These are phyloP conservation scores for Achaetomium macrosporum DNA, from an alignment of 2,329 filamentous ascomycete species.

Conservation along the genomic window DNA sequence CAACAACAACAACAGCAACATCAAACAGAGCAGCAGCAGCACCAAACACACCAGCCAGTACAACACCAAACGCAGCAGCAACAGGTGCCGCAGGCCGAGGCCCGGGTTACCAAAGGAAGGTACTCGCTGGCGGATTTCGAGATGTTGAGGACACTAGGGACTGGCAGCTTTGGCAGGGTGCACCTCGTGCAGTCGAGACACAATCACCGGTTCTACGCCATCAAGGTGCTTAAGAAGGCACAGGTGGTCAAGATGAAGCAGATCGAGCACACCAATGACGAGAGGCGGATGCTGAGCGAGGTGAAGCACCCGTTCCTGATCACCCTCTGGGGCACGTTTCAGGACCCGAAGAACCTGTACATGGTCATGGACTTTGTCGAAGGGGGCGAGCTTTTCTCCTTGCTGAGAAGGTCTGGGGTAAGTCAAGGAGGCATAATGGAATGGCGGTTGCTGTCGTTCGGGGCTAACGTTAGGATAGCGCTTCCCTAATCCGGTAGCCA, in stretches of 20 bases:
- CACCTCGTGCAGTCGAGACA: conserved; percentile 97
- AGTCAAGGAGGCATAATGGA: conserved; percentile 24
- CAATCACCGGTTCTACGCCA: conserved; percentile 95
- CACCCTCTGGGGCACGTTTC: conserved; percentile 97
- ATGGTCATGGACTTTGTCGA: conserved; percentile 99
- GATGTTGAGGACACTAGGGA: conserved; percentile 85
- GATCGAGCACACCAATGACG: conserved; percentile 98
- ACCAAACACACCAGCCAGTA: conserved; percentile 25
- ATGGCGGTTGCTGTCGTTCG: background rate
- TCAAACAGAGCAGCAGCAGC: conserved; percentile 26
- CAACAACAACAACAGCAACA: conserved; percentile 26
- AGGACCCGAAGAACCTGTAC: conserved; percentile 91
- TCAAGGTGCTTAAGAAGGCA: conserved; percentile 97
- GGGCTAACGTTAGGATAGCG: conserved; percentile 52
- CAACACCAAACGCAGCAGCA: conserved; percentile 13
- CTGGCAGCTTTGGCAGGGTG: conserved; percentile 92
- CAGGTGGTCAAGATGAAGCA: conserved; percentile 99
- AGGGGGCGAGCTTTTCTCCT: conserved; percentile 92
- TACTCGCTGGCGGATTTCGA: conserved; percentile 89
- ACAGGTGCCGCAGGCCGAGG: conserved; percentile 28
- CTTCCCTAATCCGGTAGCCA: conserved; percentile 96
- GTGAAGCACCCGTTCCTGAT: conserved; percentile 98
- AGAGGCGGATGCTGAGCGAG: conserved; percentile 89
- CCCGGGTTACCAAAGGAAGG: conserved; percentile 86
- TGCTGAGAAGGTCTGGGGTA: conserved; percentile 88